A percentile compares a stretch with the other conserved stretches of the same genome.
Evolutionary conservation across 495 filamentous ascomycete genomes (phyloP).

Genomic region (Neurospora sp.): DNA sequence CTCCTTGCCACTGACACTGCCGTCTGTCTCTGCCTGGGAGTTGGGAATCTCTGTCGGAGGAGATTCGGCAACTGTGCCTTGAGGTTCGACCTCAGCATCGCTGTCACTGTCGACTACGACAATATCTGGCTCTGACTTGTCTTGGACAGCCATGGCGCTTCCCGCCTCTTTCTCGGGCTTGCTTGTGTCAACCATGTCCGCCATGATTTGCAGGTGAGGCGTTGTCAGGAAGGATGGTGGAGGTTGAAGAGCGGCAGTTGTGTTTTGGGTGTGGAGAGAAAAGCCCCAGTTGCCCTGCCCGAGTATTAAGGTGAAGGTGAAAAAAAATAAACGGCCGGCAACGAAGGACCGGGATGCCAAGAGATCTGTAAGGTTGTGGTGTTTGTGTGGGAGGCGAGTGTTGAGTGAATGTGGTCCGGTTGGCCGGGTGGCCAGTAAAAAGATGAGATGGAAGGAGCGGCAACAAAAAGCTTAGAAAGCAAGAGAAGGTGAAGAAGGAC

Average conservation of each 20-base stretch:
- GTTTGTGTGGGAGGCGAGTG: not conserved
- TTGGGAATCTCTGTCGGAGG: not conserved
- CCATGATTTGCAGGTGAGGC: not conserved
- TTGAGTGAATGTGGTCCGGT: not conserved
- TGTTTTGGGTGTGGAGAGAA: not conserved
- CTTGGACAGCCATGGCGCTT: not conserved
- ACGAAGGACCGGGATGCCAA: not conserved
- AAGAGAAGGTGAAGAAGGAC: not conserved
- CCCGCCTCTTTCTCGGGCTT: not conserved
- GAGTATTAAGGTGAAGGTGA: not conserved
- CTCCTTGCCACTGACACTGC: not conserved
- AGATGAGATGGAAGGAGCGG: not conserved
- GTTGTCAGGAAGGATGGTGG: not conserved
- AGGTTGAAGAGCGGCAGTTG: not conserved
- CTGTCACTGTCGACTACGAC: not conserved
- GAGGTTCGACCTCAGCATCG: not conserved
- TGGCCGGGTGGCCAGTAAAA: not conserved
- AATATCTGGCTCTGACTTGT: not conserved
- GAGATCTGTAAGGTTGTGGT: not conserved
- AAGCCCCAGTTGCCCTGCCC: not conserved
- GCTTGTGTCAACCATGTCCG: not conserved
- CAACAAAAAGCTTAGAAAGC: not conserved
- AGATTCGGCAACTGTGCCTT: not conserved
- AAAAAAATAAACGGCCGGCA: not conserved
- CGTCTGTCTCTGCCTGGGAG: not conserved